Evolutionary conservation across 1,284 basidiomycete genomes (phyloP).

Genomic region (Apiotrichum gamsii): DNA sequence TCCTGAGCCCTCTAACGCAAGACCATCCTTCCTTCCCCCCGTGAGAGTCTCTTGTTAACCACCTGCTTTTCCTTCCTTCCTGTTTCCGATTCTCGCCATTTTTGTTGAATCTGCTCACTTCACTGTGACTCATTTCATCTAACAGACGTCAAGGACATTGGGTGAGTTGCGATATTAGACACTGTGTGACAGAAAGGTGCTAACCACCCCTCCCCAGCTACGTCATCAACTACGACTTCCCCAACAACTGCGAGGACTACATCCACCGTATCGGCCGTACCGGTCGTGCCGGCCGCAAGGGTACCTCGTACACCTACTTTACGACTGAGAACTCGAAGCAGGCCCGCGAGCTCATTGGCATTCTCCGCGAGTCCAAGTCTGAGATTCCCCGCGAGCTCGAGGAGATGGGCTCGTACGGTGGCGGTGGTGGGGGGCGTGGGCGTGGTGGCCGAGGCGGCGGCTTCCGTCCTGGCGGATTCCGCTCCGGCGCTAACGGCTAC

Average conservation of each 20-base stretch:
- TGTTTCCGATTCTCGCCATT: neutral
- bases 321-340: conserved; percentile 90
- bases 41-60: conserved; percentile 20
- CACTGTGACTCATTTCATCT: conserved; percentile 9
- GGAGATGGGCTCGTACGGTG: conserved; percentile 85
- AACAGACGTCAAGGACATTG: conserved; percentile 46
- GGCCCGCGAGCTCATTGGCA: conserved; percentile 82
- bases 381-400: conserved; percentile 81
- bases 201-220: conserved; percentile 4
- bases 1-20: conserved; percentile 16
- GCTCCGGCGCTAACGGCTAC: conserved; percentile 17
- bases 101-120: conserved; percentile 20
- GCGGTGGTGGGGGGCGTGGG: conserved; percentile 50
- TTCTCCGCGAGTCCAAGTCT: conserved; percentile 85
- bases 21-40: conserved; percentile 15
- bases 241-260: conserved; percentile 59
- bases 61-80: conserved; percentile 14
- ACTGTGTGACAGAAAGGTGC: conserved; percentile 11
- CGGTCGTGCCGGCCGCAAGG: conserved; percentile 53
- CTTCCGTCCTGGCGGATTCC: no score
- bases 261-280: conserved; percentile 56
- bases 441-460: conserved; percentile 51
- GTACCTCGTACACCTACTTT: conserved; percentile 91
- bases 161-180: conserved; percentile 12
- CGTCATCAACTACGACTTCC: conserved; percentile 80